A percentile compares a stretch with the other conserved stretches of the same genome.
These are phyloP conservation scores for Seiridium unicorne DNA, from an alignment of 2,329 filamentous ascomycete species.

Conservation along the genomic window DNA sequence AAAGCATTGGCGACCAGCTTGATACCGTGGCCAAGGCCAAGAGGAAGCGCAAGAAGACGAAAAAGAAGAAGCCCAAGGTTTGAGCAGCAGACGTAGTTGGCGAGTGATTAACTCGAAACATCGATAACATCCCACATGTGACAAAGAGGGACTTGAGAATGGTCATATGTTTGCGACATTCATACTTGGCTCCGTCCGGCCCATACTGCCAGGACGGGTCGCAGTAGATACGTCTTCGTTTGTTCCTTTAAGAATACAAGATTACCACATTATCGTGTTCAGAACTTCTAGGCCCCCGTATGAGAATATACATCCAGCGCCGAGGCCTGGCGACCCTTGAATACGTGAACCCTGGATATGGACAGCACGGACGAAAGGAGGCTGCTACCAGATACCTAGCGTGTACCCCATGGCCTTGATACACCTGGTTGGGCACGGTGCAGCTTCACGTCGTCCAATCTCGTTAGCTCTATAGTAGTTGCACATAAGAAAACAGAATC, in stretches of 20 bases:
- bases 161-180: background rate
- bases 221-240: background rate
- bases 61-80: conserved; percentile 16
- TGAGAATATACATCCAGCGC: background rate
- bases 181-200: background rate
- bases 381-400: too few relatives aligned
- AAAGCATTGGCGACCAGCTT: background rate
- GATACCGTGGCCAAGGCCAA: conserved; percentile 11
- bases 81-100: background rate
- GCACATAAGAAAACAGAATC: too few relatives aligned
- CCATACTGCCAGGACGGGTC: too few relatives aligned
- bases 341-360: too few relatives aligned
- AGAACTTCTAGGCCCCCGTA: background rate
- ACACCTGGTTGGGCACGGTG: too few relatives aligned
- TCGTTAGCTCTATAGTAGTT: too few relatives aligned
- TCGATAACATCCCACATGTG: background rate
- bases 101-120: background rate
- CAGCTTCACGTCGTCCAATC: too few relatives aligned
- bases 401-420: too few relatives aligned
- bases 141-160: background rate
- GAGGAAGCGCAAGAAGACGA: conserved; percentile 28
- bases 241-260: background rate
- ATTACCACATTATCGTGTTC: background rate
- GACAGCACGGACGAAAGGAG: too few relatives aligned
- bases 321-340: background rate